Evolutionary conservation across 1,284 basidiomycete genomes (phyloP).

Genomic region (Leccinum holopus): DNA sequence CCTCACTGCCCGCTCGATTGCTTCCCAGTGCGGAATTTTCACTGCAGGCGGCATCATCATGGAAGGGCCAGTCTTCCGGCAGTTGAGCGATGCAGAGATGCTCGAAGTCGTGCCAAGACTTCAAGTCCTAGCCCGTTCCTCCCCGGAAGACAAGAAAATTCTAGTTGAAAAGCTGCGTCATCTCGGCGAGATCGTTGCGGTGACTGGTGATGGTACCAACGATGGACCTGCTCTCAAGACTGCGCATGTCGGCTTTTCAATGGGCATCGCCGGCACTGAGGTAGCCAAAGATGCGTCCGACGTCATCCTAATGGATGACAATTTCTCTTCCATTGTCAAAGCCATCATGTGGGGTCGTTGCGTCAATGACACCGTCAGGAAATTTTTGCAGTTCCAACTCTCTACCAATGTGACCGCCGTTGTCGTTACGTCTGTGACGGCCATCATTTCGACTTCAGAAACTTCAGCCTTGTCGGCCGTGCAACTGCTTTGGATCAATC

Average conservation of each 20-base stretch:
- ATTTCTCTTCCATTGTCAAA: conserved; percentile 94
- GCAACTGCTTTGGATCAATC: conserved; percentile 96
- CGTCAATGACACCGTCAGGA: conserved; percentile 96
- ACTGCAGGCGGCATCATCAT: conserved; percentile 91
- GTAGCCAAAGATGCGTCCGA: conserved; percentile 99
- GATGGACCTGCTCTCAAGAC: conserved; percentile 97
- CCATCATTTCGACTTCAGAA: conserved; percentile 60
- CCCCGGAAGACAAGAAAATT: conserved; percentile 95
- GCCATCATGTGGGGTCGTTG: conserved; percentile 99
- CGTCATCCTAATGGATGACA: conserved; percentile 98
- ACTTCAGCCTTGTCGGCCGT: conserved; percentile 90
- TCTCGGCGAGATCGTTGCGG: conserved; percentile 92
- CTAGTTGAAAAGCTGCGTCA: conserved; percentile 87
- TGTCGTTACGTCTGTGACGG: conserved; percentile 89
- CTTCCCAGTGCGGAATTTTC: conserved; percentile 94
- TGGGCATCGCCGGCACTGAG: conserved; percentile 99
- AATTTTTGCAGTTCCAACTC: conserved; percentile 98
- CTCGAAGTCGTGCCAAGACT: conserved; percentile 67
- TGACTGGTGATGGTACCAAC: conserved; percentile 98
- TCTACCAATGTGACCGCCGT: conserved; percentile 97
- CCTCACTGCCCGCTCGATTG: conserved; percentile 91
- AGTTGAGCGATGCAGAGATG: conserved; percentile 55
- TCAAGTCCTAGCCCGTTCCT: conserved; percentile 90
- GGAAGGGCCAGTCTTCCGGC: conserved; percentile 85
- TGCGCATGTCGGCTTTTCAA: conserved; percentile 92